A percentile compares a stretch with the other conserved stretches of the same genome.
Evolutionary conservation across 2,329 filamentous ascomycete genomes (phyloP).

Genomic region (Cryphonectria carpinicola): DNA sequence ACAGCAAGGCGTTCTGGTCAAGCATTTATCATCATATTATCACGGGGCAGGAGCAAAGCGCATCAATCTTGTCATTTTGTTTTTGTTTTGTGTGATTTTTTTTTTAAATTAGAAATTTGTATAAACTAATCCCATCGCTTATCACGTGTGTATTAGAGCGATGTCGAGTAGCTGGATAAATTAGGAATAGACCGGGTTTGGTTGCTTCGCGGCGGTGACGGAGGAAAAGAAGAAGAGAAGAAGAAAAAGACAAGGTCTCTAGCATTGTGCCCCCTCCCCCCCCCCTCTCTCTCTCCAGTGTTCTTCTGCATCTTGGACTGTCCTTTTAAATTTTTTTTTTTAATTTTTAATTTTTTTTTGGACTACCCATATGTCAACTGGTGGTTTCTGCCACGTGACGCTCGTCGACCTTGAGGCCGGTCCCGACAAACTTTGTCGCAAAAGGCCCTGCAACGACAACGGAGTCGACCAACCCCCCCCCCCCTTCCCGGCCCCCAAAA

Average conservation of each 20-base stretch:
- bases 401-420: no score
- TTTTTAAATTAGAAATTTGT: neutral
- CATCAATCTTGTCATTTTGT: neutral
- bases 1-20: conserved; percentile 10
- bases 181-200: neutral
- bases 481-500: neutral
- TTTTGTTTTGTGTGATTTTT: neutral
- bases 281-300: neutral
- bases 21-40: conserved; percentile 5
- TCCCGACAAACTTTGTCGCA: neutral
- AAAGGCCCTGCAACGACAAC: neutral
- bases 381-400: no score
- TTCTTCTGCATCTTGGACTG: neutral
- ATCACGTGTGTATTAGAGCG: neutral
- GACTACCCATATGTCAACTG: no score
- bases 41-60: conserved; percentile 14
- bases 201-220: neutral
- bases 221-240: neutral
- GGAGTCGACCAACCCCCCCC: neutral
- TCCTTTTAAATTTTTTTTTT: no score
- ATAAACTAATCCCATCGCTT: neutral
- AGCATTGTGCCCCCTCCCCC: neutral
- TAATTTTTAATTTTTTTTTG: no score
- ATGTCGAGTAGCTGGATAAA: neutral
- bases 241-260: neutral